Evolutionary conservation across 2,329 filamentous ascomycete species (phyloP), one percentile per base, ranked within the genome.

Genomic region (Trichoderma lentiforme): DNA sequence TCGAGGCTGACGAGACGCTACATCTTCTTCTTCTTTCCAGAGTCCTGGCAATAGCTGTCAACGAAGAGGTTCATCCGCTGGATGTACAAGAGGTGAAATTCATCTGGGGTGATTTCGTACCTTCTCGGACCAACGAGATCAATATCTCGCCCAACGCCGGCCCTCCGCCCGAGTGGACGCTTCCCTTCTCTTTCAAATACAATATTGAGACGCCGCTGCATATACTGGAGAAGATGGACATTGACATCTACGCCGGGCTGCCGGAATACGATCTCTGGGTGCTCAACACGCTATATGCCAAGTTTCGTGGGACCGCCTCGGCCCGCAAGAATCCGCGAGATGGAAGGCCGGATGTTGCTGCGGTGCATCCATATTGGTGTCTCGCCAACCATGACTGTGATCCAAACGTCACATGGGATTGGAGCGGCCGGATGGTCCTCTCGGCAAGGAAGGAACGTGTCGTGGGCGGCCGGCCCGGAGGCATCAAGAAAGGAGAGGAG

Each of bases 301-400:
- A 98, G 80, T 97, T 98, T 81, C 89, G 96, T 28, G 96, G 94
- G 67, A 97, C 95, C 0, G 96, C 96, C 0, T 97, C 94, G 2
- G 95, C 95, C 5, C 89, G 93, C 51, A 91, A 96, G 75, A 94
- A 89, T 73, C 87, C 87, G 0, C 88, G 88, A 76, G 93, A 95
- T 74, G 93, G 94, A 3, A 89, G 93, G 11, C 95, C 96, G 0
- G 96, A 98, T 77, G 92, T 97, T 5, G 94, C 93, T 32, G 95
- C 95, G 32, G 95, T 98, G 32, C 95, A 98, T 82, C 94, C 95
- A 2, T 90, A 97, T 76, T 99, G 96, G 94, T 98, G 95, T 82
- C 86, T 98, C 34, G 95, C 95, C 32, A 99, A 99, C 78, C 96
- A 99, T 80, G 94, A 94, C 80, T 99, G 96, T 82, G 91, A 97